A percentile compares a stretch with the other conserved stretches of the same genome.
Evolutionary conservation across 2,329 filamentous ascomycete genomes (phyloP).

Genomic region (Fusarium tuaranense): DNA sequence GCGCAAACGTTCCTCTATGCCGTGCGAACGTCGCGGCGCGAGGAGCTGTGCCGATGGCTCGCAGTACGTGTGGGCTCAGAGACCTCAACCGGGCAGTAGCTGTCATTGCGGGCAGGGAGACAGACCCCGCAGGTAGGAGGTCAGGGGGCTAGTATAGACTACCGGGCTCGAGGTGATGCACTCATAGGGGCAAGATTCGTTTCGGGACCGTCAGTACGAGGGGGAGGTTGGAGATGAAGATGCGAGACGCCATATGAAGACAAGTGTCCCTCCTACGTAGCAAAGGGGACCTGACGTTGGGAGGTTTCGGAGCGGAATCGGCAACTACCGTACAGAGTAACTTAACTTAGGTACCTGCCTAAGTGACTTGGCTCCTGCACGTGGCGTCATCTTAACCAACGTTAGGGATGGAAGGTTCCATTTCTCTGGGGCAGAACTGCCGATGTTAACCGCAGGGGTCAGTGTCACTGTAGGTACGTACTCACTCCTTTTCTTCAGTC

Average conservation of each 20-base stretch:
- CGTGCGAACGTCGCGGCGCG: constrained; percentile 55
- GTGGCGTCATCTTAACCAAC: constrained; percentile 41
- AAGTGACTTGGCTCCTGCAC: constrained; percentile 35
- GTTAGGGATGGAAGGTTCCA: constrained; percentile 5
- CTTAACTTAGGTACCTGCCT: constrained; percentile 19
- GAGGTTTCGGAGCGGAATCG: constrained; percentile 36
- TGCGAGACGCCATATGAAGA: constrained; percentile 1
- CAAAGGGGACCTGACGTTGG: constrained; percentile 11
- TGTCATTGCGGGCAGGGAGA: constrained; percentile 64
- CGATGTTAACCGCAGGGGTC: constrained; percentile 36
- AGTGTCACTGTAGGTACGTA: background rate
- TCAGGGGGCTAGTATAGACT: constrained; percentile 12
- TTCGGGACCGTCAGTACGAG: constrained; percentile 1
- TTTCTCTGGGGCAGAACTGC: constrained; percentile 16
- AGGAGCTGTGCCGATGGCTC: constrained; percentile 54
- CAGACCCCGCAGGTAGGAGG: constrained; percentile 10
- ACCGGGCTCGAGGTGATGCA: constrained; percentile 24
- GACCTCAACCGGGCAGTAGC: constrained; percentile 73
- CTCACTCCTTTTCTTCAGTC: background rate
- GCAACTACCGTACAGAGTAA: constrained; percentile 30
- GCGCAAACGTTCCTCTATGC: constrained; percentile 60
- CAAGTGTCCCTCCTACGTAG: background rate
- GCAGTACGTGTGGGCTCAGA: constrained; percentile 76
- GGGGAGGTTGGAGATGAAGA: constrained; percentile 2
- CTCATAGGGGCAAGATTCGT: constrained; percentile 26